These are phyloP conservation scores for Cercospora sojina DNA, from an alignment of 2,329 filamentous ascomycete genomes.

Conservation along the genomic window DNA sequence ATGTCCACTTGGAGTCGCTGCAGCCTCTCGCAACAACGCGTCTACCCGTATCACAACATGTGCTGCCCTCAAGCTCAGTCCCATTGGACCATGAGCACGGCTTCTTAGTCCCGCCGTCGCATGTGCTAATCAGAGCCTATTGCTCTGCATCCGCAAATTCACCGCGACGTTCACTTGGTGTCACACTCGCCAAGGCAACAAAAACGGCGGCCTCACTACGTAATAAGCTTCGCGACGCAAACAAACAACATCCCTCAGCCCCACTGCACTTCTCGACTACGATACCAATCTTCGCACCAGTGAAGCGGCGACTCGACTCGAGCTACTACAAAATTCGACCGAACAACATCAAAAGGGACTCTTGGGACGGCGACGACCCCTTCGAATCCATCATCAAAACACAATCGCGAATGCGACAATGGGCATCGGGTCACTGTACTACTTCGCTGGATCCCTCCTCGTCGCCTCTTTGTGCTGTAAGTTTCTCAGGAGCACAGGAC, in stretches of 20 bases:
- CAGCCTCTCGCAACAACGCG: neutral
- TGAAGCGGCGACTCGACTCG: neutral
- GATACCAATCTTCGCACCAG: neutral
- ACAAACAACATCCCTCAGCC: neutral
- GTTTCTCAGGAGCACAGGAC: neutral
- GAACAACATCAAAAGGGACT: neutral
- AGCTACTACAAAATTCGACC: neutral
- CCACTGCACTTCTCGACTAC: neutral
- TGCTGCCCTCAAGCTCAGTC: neutral
- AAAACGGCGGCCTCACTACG: constrained; percentile 5
- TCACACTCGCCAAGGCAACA: neutral
- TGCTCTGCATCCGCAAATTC: neutral
- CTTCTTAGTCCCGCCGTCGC: neutral
- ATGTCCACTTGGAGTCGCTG: neutral
- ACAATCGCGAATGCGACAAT: constrained; percentile 23
- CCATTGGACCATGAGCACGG: neutral
- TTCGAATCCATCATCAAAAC: neutral
- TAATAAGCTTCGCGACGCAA: neutral
- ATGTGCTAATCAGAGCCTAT: neutral
- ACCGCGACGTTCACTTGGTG: constrained; percentile 4
- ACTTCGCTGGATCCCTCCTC: constrained; percentile 26
- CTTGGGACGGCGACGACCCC: neutral
- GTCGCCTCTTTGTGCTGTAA: constrained; percentile 16
- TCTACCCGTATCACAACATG: neutral
- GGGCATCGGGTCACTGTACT: constrained; percentile 35